Percentiles rank a stretch among this genome's conserved stretches.
Conservation (phyloP, 2,329 filamentous ascomycete species). For the Paraconiothyrium sp. region DNA sequence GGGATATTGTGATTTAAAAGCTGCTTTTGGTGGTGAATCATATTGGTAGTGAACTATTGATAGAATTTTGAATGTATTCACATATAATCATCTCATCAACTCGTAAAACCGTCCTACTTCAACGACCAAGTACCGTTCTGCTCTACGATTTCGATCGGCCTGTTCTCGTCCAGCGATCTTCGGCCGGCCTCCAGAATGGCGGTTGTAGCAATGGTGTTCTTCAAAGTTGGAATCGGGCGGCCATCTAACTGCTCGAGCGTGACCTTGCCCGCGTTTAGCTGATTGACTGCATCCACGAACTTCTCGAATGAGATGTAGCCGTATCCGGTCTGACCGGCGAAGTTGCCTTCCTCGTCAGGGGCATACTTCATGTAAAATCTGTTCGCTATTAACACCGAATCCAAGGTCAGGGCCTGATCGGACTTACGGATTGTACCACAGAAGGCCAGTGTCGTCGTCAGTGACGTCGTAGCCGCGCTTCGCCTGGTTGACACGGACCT, state of each 20-base stretch:
- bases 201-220: conserved; percentile 89
- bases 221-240: conserved; percentile 82
- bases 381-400: conserved; percentile 17
- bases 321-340: conserved; percentile 89
- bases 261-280: conserved; percentile 76
- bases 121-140: conserved; percentile 74
- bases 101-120: conserved; percentile 50
- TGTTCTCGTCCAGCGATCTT: conserved; percentile 81
- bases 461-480: conserved; percentile 95
- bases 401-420: neutral
- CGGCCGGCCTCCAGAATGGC: conserved; percentile 90
- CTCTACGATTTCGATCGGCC: conserved; percentile 78
- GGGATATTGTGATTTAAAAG: too few species aligned
- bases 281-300: conserved; percentile 86
- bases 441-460: conserved; percentile 75
- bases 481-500: conserved; percentile 90
- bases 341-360: conserved; percentile 94
- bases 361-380: conserved; percentile 93
- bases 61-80: too few species aligned
- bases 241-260: conserved; percentile 80
- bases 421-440: conserved; percentile 84
- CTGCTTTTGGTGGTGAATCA: too few species aligned
- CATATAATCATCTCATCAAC: too few species aligned
- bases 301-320: conserved; percentile 96
- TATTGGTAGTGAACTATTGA: too few species aligned